Evolutionary conservation across 2,329 filamentous ascomycete genomes (phyloP).

Genomic region (Chrysoporthe austroafricana): DNA sequence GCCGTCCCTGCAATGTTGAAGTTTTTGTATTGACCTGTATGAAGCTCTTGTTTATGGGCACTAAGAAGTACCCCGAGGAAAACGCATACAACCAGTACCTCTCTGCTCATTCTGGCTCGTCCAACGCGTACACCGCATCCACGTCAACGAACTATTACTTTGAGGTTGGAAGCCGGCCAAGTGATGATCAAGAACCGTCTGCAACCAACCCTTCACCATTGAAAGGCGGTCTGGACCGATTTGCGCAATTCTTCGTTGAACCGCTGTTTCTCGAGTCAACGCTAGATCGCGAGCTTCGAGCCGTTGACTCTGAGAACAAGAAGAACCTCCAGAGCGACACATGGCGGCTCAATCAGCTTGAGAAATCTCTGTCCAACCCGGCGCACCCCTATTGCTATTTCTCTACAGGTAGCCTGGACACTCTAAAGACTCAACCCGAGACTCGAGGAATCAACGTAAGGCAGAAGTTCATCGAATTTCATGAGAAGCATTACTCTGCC

Average conservation of each 20-base stretch:
- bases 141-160: constrained; percentile 99
- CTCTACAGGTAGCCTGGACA: constrained; percentile 85
- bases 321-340: constrained; percentile 92
- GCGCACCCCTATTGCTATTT: constrained; percentile 90
- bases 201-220: constrained; percentile 63
- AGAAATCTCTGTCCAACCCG: constrained; percentile 85
- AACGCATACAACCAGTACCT: constrained; percentile 97
- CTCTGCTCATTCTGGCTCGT: constrained; percentile 84
- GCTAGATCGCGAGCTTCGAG: constrained; percentile 82
- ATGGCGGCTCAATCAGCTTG: constrained; percentile 86
- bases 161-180: constrained; percentile 82
- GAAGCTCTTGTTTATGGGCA: constrained; percentile 93
- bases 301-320: constrained; percentile 96
- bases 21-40: constrained; percentile 17
- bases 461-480: constrained; percentile 90
- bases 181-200: constrained; percentile 60
- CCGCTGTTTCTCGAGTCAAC: constrained; percentile 86
- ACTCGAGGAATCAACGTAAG: constrained; percentile 80
- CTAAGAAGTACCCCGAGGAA: constrained; percentile 93
- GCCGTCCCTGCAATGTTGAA: not conserved
- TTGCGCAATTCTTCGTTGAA: constrained; percentile 91
- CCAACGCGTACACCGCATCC: constrained; percentile 91
- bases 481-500: constrained; percentile 86
- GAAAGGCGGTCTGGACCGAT: constrained; percentile 83
- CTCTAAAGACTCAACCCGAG: constrained; percentile 81